A percentile compares a stretch with the other conserved stretches of the same genome.
Evolutionary conservation across 768 basidiomycete species (phyloP).

Genomic region (Mycena rosella): DNA sequence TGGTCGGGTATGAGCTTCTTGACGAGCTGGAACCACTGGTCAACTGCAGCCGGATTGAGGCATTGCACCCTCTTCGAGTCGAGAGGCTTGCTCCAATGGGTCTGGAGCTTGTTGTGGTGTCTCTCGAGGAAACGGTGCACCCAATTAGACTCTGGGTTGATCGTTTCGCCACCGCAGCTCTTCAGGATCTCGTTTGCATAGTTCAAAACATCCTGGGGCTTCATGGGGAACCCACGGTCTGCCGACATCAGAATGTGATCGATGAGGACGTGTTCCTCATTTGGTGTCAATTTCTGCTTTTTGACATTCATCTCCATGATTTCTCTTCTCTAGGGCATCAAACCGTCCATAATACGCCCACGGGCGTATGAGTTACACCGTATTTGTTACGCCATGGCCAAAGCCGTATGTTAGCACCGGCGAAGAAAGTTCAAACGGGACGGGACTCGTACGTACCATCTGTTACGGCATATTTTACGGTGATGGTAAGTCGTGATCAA

Average conservation of each 20-base stretch:
- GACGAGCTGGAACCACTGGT: conserved; percentile 24
- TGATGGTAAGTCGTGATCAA: too few species aligned
- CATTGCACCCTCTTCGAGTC: conserved; percentile 8
- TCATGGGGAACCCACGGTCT: conserved; percentile 45
- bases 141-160: conserved; percentile 32
- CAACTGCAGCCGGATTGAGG: conserved; percentile 25
- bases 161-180: conserved; percentile 29
- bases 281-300: conserved; percentile 43
- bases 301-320: conserved; percentile 40
- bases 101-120: conserved; percentile 10
- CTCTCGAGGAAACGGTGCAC: not conserved
- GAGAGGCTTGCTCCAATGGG: not conserved
- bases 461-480: too few species aligned
- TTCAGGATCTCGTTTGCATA: conserved; percentile 46
- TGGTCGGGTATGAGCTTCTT: conserved; percentile 5
- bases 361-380: too few species aligned
- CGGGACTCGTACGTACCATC: too few species aligned
- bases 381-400: too few species aligned
- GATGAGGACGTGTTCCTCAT: conserved; percentile 46
- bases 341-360: too few species aligned
- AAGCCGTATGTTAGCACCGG: too few species aligned
- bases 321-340: too few species aligned
- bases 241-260: conserved; percentile 45
- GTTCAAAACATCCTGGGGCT: conserved; percentile 32
- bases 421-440: too few species aligned